These are phyloP conservation scores for Ceratobasidium sp. DNA, from an alignment of 1,284 basidiomycete genomes.

Conservation along the genomic window DNA sequence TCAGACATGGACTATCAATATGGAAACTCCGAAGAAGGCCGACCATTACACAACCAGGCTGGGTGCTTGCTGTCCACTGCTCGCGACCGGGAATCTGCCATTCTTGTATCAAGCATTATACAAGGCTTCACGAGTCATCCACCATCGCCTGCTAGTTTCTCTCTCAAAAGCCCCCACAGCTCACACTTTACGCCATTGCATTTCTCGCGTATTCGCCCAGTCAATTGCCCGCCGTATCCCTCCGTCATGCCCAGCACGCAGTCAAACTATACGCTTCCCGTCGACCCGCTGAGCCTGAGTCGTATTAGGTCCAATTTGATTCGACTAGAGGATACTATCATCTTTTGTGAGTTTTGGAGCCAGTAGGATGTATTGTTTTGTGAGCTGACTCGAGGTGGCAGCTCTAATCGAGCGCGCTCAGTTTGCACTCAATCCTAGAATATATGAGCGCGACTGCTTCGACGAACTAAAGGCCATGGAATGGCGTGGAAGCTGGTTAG, in stretches of 20 bases:
- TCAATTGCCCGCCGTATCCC: background rate
- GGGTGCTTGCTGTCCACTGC: background rate
- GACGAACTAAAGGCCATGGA: conserved; percentile 72
- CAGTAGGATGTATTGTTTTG: background rate
- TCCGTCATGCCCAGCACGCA: conserved; percentile 35
- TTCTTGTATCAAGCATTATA: conserved; percentile 25
- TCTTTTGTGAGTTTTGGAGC: conserved; percentile 64
- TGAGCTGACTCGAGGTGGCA: conserved; percentile 1
- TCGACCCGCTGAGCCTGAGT: conserved; percentile 82
- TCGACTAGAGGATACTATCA: conserved; percentile 97
- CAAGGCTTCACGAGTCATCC: conserved; percentile 28
- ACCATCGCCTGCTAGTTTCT: conserved; percentile 13
- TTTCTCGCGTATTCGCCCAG: conserved; percentile 21
- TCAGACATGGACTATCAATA: background rate
- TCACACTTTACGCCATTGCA: conserved; percentile 16
- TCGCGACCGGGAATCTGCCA: conserved; percentile 18
- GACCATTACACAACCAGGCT: background rate
- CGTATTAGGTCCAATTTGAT: conserved; percentile 86
- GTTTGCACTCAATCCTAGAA: conserved; percentile 91
- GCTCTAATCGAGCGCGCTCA: conserved; percentile 95
- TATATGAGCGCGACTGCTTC: conserved; percentile 85
- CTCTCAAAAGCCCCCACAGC: conserved; percentile 14
- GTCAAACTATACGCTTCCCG: conserved; percentile 72
- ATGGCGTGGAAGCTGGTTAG: conserved; percentile 88
- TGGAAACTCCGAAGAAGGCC: conserved; percentile 18